These are phyloP conservation scores for Dalechampia spathulata DNA, from an alignment of 441 rosid species.

Conservation along the genomic window DNA sequence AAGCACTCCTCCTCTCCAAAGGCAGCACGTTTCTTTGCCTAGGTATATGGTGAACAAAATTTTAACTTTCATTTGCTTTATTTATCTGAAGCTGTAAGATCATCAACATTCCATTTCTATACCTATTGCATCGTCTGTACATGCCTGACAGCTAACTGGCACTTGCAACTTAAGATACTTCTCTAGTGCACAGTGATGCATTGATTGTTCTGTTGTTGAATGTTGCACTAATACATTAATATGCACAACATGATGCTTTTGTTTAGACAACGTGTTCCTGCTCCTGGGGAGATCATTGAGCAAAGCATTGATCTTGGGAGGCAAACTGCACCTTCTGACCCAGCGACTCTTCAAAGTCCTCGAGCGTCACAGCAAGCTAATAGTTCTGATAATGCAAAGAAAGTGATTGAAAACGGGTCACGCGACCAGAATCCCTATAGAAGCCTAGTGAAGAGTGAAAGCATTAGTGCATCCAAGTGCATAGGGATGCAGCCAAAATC, in stretches of 20 bases:
- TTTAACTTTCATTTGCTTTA: too few species aligned
- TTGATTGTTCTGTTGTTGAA: too few species aligned
- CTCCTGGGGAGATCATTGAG: slow-evolving; percentile 32
- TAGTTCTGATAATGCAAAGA: slow-evolving; percentile 42
- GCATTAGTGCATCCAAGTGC: slow-evolving; percentile 94
- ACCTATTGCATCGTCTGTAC: too few species aligned
- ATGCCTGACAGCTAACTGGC: too few species aligned
- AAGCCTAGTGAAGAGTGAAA: slow-evolving; percentile 86
- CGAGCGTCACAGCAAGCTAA: slow-evolving; percentile 33
- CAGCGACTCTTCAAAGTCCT: slow-evolving; percentile 41
- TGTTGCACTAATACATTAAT: too few species aligned
- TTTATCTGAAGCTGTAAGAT: too few species aligned
- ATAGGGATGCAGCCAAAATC: slow-evolving; percentile 42
- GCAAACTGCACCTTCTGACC: slow-evolving; percentile 47
- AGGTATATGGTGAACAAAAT: slow-evolving; percentile 44
- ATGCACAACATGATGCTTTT: slow-evolving; percentile 7
- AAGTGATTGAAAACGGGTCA: slow-evolving; percentile 26
- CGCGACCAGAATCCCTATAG: slow-evolving; percentile 41
- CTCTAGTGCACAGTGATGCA: too few species aligned
- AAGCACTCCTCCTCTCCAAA: slow-evolving; percentile 63
- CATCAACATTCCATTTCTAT: too few species aligned
- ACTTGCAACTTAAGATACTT: too few species aligned
- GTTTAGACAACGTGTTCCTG: slow-evolving; percentile 78
- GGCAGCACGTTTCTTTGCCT: slow-evolving; percentile 96
- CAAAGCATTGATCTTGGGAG: slow-evolving; percentile 37